Evolutionary conservation across 441 rosid species (phyloP), one percentile per base, ranked within the genome.

Genomic region (Kokia cookei): DNA sequence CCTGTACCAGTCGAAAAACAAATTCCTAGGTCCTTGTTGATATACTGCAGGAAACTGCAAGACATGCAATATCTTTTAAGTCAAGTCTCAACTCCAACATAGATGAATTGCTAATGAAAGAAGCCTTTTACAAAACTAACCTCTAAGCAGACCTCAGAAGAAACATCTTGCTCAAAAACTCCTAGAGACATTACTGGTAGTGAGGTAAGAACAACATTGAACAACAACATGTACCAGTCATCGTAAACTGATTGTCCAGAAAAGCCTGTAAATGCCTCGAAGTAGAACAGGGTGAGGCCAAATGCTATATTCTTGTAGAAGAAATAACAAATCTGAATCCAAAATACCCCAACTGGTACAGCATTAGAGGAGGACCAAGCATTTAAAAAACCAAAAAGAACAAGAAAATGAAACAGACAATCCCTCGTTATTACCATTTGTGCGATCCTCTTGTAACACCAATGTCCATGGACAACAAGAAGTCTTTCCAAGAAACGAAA

Each of bases 381-480:
- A 71, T 48, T 24, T 7, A 48, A 17, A 73, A 71, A 59, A 19
- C 22, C 22, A 19, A 19, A 19, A 19, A 19, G 22, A 19, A 61
- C 53, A 55, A 13, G 29, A 55, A 26, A 66, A 50, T 64, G 32
- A 54, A 72, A 14, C 61, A 32, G 47, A 65, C 43, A 32, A 50
- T 57, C 4, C 42, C 50, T 72, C 75, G 70, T 64, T 64, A 53
- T 85, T 91, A 96, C 99, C 99, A 96, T 96, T 82, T 92, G 95
- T 79, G 99, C 94, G 45, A 96, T 92, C 82, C 99, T 89, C 86
- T 93, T 93, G 81, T 96, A 96, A 86, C 99, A 96, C 99, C 99
- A 96, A 80, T 96, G 99, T 74, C 99, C 99, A 75, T 96, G 99
- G 75, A 96, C 97, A 7, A 96, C 99, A 65, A 96, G 86, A 75